Evolutionary conservation across 768 basidiomycete genomes (phyloP).

Genomic region (Chalciporus sphaerocephalus): DNA sequence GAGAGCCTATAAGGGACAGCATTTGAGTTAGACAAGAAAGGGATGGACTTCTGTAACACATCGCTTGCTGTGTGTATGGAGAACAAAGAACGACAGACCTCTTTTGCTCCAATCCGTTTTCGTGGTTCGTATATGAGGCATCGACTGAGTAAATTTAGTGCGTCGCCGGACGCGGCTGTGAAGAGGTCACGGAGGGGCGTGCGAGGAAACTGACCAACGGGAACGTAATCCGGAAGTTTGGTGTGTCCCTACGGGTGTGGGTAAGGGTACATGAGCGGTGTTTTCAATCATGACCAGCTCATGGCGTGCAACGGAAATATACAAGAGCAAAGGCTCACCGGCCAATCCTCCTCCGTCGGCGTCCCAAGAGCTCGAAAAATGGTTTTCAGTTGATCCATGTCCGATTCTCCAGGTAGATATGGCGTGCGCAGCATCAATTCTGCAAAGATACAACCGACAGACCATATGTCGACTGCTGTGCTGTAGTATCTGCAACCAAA

Average conservation of each 20-base stretch:
- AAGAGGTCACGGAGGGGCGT: constrained; percentile 81
- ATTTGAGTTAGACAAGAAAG: not conserved
- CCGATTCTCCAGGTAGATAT: constrained; percentile 91
- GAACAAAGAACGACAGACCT: constrained; percentile 42
- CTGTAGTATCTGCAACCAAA: constrained; percentile 90
- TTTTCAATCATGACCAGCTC: not conserved
- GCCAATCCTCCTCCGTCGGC: constrained; percentile 97
- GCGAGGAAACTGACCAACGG: constrained; percentile 82
- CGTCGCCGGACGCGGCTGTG: constrained; percentile 83
- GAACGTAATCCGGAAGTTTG: constrained; percentile 84
- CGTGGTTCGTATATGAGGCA: constrained; percentile 85
- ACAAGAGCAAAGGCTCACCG: constrained; percentile 46
- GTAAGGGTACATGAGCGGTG: not conserved
- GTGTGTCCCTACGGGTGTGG: constrained; percentile 67
- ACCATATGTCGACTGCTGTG: constrained; percentile 94
- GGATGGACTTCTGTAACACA: not conserved
- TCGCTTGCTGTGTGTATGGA: not conserved
- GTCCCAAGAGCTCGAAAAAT: constrained; percentile 94
- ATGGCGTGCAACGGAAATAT: not conserved
- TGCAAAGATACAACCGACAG: constrained; percentile 95
- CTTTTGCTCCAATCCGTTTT: constrained; percentile 71
- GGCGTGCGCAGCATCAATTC: constrained; percentile 96
- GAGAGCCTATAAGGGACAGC: constrained; percentile 55
- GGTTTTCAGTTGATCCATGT: constrained; percentile 95
- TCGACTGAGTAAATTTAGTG: constrained; percentile 74